phyloP scores from a whole-genome alignment of 1,284 basidiomycete species.

The Malassezia caprae region DNA sequence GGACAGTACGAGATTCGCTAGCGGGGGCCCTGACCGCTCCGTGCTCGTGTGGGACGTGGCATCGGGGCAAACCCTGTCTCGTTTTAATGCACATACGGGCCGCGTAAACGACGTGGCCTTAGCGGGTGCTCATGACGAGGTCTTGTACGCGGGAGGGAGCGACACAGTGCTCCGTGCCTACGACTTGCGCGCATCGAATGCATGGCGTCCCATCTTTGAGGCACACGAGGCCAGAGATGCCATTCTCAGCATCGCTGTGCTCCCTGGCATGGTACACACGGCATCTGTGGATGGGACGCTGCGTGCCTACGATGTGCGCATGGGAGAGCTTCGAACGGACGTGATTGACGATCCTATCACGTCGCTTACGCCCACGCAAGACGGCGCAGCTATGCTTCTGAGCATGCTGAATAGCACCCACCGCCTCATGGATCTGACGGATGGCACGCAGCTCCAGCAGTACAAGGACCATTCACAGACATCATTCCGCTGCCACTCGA shows the following conservation, averaged over 20 bases:
- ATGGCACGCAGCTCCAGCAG: constrained; percentile 73
- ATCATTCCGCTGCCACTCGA: constrained; percentile 68
- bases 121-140: constrained; percentile 20
- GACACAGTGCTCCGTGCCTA: constrained; percentile 37
- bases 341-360: constrained; percentile 69
- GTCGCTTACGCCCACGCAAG: constrained; percentile 60
- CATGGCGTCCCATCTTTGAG: constrained; percentile 68
- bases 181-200: constrained; percentile 51
- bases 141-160: constrained; percentile 26
- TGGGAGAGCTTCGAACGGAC: constrained; percentile 76
- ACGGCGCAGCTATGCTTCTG: constrained; percentile 67
- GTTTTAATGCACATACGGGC: constrained; percentile 76
- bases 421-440: constrained; percentile 71
- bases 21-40: constrained; percentile 80
- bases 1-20: constrained; percentile 87
- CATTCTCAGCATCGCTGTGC: constrained; percentile 56
- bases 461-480: constrained; percentile 68
- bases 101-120: constrained; percentile 84
- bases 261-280: constrained; percentile 56
- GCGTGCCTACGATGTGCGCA: constrained; percentile 83
- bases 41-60: constrained; percentile 94
- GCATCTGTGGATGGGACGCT: constrained; percentile 84
- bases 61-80: constrained; percentile 66
- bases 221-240: constrained; percentile 82
- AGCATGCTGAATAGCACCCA: constrained; percentile 72